Percentiles rank a stretch among this genome's conserved stretches.
These are phyloP conservation scores for Debaryomyces maramus DNA, from an alignment of 805 yeast species.

Conservation along the genomic window DNA sequence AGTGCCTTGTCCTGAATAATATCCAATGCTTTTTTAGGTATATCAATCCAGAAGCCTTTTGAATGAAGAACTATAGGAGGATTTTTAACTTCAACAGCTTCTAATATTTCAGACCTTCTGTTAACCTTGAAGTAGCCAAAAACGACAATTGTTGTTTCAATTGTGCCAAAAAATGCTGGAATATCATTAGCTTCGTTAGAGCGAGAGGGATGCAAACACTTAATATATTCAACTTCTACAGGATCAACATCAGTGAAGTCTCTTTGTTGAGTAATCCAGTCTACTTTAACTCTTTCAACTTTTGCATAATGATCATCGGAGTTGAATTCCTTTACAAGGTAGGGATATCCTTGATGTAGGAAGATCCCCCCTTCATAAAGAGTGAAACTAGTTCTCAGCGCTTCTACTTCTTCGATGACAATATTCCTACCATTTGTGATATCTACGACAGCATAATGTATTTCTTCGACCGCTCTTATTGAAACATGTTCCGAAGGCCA, in stretches of 20 bases:
- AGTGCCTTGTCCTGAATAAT: constrained; percentile 56
- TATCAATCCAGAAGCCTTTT: constrained; percentile 90
- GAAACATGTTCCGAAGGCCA: constrained; percentile 80
- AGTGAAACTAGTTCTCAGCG: constrained; percentile 85
- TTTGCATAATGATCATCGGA: constrained; percentile 77
- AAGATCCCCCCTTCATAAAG: constrained; percentile 90
- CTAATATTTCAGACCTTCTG: constrained; percentile 73
- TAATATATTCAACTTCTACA: constrained; percentile 59
- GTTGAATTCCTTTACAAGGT: constrained; percentile 81
- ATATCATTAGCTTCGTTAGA: constrained; percentile 29
- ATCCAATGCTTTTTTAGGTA: constrained; percentile 66
- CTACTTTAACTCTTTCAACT: constrained; percentile 86
- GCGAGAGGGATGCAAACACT: constrained; percentile 49
- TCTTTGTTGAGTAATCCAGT: constrained; percentile 89
- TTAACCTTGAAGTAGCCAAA: constrained; percentile 93
- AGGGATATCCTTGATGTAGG: constrained; percentile 91
- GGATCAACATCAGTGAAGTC: constrained; percentile 96
- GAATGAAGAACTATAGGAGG: constrained; percentile 74
- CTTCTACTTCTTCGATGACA: constrained; percentile 87
- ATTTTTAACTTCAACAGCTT: constrained; percentile 87
- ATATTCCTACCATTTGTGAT: constrained; percentile 72
- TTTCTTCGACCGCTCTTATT: constrained; percentile 81
- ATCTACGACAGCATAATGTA: constrained; percentile 85
- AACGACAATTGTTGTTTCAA: constrained; percentile 71
- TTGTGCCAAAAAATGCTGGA: constrained; percentile 75